phyloP scores from a whole-genome alignment of 2,329 filamentous ascomycete genomes.

The Diaporthe ilicicola region DNA sequence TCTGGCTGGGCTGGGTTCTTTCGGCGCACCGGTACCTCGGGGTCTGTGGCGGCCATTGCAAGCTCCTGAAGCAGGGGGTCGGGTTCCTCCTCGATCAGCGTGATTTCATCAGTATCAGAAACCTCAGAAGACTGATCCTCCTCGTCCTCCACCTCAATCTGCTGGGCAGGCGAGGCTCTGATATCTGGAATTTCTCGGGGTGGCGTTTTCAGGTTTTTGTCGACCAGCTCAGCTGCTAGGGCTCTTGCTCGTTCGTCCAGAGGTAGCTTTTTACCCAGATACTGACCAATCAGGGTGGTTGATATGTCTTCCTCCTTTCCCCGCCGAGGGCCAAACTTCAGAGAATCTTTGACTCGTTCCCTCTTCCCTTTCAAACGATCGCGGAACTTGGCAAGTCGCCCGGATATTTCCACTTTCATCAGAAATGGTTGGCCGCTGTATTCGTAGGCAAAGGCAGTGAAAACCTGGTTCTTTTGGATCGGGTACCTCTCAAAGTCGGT shows the following conservation, averaged over 20 bases:
- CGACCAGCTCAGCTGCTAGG: neutral
- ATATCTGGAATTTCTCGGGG: too few species aligned
- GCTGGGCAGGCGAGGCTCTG: too few species aligned
- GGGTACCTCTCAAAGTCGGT: conserved; percentile 41
- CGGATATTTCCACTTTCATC: conserved; percentile 42
- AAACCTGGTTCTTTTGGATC: conserved; percentile 39
- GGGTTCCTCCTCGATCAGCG: too few species aligned
- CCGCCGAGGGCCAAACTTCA: conserved; percentile 33
- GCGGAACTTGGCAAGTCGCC: conserved; percentile 37
- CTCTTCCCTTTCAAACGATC: conserved; percentile 31
- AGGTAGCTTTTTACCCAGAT: neutral
- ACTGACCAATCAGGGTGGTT: conserved; percentile 9
- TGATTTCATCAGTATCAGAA: too few species aligned
- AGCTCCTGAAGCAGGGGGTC: too few species aligned
- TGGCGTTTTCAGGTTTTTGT: too few species aligned
- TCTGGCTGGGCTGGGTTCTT: too few species aligned
- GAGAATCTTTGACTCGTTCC: neutral
- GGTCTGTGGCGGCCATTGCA: too few species aligned
- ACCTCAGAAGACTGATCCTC: too few species aligned
- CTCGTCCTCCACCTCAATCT: too few species aligned
- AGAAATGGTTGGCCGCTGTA: conserved; percentile 42
- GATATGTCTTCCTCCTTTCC: conserved; percentile 24
- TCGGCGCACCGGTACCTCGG: too few species aligned
- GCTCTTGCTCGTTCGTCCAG: conserved; percentile 21
- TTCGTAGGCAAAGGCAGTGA: conserved; percentile 43